Evolutionary conservation across 176 grass and related monocot species (phyloP).

Genomic region (Tillandsia leiboldiana): DNA sequence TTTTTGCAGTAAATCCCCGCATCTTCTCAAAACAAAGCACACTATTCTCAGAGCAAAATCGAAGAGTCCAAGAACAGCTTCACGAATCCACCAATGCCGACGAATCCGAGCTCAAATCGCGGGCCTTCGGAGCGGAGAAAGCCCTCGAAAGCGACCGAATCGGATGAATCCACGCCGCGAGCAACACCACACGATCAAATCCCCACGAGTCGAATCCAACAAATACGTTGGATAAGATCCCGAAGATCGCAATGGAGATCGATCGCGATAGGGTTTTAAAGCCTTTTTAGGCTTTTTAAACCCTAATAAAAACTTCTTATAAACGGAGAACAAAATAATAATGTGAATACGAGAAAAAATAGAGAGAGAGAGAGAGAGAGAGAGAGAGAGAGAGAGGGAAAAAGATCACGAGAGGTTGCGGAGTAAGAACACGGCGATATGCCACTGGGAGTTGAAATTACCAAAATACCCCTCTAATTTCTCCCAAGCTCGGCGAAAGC

Average conservation of each 20-base stretch:
- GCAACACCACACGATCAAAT: no score
- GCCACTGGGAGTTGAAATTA: background rate
- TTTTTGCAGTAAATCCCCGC: background rate
- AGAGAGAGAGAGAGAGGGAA: background rate
- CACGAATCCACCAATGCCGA: background rate
- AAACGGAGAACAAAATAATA: background rate
- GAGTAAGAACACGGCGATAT: background rate
- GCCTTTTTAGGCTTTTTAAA: background rate
- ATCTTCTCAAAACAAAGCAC: background rate
- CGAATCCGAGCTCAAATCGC: background rate
- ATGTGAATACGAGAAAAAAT: background rate
- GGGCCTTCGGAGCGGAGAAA: background rate
- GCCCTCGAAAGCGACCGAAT: background rate
- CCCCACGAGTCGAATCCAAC: no score
- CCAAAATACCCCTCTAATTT: background rate
- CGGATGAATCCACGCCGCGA: no score
- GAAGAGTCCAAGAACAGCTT: background rate
- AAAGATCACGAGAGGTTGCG: background rate
- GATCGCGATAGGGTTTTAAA: no score
- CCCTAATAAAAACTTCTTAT: background rate
- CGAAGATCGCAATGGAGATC: no score
- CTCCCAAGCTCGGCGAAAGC: background rate
- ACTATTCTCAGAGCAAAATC: background rate
- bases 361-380: background rate
- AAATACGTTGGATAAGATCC: no score